Percentiles rank a stretch among this genome's conserved stretches.
phyloP scores from a whole-genome alignment of 2,329 filamentous ascomycete species.

The Claviceps fusiformis region DNA sequence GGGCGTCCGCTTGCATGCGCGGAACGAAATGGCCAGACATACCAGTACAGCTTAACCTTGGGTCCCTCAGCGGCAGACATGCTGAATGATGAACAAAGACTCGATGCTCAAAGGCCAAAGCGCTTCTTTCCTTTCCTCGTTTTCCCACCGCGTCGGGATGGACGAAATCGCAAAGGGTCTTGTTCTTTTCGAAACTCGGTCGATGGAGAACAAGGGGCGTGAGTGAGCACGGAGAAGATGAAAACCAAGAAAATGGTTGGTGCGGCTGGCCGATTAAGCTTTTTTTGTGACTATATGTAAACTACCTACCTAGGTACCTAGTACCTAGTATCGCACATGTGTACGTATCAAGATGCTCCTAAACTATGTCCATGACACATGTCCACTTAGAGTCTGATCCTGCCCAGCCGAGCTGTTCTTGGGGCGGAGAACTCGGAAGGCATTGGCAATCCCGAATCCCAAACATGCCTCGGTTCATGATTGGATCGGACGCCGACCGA shows the following conservation, averaged over 20 bases:
- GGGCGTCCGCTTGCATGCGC: background rate
- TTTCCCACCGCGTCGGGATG: too few relatives aligned
- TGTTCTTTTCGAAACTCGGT: background rate
- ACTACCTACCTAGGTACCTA: too few relatives aligned
- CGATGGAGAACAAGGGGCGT: background rate
- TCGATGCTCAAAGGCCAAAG: too few relatives aligned
- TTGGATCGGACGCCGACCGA: too few relatives aligned
- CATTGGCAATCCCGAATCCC: background rate
- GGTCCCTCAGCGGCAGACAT: slow-evolving; percentile 16
- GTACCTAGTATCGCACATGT: too few relatives aligned
- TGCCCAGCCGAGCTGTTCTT: too few relatives aligned
- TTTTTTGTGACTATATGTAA: background rate
- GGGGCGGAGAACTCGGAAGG: background rate
- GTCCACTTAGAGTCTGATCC: too few relatives aligned
- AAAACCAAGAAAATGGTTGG: too few relatives aligned
- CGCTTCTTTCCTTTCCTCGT: background rate
- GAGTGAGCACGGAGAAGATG: background rate
- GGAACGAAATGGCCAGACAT: slow-evolving; percentile 8
- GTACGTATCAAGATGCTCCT: too few relatives aligned
- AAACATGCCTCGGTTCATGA: background rate
- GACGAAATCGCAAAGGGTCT: too few relatives aligned
- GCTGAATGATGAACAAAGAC: background rate
- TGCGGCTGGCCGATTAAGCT: background rate
- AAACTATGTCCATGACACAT: too few relatives aligned
- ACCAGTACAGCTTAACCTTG: slow-evolving; percentile 55